Percentiles rank a stretch among this genome's conserved stretches.
phyloP scores from a whole-genome alignment of 2,329 filamentous ascomycete species.

The Cladosporium velox region DNA sequence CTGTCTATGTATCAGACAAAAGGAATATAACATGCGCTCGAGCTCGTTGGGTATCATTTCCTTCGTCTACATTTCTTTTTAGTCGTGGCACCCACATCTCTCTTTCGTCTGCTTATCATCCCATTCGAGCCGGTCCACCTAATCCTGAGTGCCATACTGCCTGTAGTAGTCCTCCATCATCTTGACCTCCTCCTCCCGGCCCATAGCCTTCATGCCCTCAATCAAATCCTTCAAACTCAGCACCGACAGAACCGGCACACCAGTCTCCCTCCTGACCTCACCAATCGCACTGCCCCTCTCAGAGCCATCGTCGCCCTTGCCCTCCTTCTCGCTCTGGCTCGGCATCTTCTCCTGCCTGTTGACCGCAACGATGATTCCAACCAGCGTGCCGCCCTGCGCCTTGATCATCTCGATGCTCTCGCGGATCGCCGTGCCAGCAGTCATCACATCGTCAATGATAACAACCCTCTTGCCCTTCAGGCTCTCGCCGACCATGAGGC shows the following conservation, averaged over 20 bases:
- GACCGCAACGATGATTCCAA: slow-evolving; percentile 84
- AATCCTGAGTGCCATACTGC: slow-evolving; percentile 32
- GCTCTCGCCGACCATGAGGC: slow-evolving; percentile 84
- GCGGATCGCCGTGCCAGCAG: slow-evolving; percentile 88
- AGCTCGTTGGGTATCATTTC: slow-evolving; percentile 9
- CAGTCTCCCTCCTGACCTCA: slow-evolving; percentile 78
- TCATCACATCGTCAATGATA: slow-evolving; percentile 96
- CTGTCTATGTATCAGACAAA: neutral
- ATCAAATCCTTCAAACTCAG: slow-evolving; percentile 79
- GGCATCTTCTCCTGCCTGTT: slow-evolving; percentile 85
- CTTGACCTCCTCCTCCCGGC: slow-evolving; percentile 49
- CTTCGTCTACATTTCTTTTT: slow-evolving; percentile 1
- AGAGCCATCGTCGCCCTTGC: slow-evolving; percentile 62
- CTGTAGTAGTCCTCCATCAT: slow-evolving; percentile 72
- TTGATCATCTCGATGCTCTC: slow-evolving; percentile 90
- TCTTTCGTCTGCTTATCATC: neutral
- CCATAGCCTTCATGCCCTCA: slow-evolving; percentile 46
- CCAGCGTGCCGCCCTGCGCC: slow-evolving; percentile 79
- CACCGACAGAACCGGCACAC: slow-evolving; percentile 80
- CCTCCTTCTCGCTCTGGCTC: slow-evolving; percentile 45
- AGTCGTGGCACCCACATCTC: neutral
- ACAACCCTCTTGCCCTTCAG: slow-evolving; percentile 83
- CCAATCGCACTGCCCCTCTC: slow-evolving; percentile 79
- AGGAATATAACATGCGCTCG: neutral
- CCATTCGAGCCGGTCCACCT: neutral